Evolutionary conservation across 805 yeast genomes (phyloP), one percentile per base, ranked within the genome.

Genomic region (Lachancea meyersii): DNA sequence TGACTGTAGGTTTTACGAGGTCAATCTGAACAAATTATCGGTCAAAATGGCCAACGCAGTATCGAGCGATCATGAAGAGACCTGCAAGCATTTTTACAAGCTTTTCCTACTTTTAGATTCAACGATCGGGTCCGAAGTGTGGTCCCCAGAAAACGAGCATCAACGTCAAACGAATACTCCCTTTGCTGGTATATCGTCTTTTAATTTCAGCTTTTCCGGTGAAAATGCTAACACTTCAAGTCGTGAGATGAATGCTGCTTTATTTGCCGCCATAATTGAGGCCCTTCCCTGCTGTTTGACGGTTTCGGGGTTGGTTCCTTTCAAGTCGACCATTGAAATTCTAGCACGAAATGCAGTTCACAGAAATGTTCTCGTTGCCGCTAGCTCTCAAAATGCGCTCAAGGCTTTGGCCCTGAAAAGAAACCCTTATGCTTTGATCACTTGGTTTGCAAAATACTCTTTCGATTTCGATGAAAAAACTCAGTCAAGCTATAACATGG

Each of bases 381-480:
- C 67, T 14, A 82, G 88, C 24, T 76, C 93, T 1, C 68, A 78
- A 9, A 69, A 67, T 35, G 76, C 95, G 1, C 63, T 89, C 40
- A 80, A 76, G 46, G 70, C 73, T 19, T 60, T 91, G 19, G 87
- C 94, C 1, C 68, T 80, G 1, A 77, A 76, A 38, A 78, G 73
- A 46, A 82, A 83, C 48, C 83, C 95, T 0, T 77, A 81, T 36
- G 72, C 77, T 1, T 67, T 89, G 31, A 74, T 88, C 32, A 81
- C 86, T 1, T 74, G 79, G 19, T 87, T 81, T 67, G 86, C 95
- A 0, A 80, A 84, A 51, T 77, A 77, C 45, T 86, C 95, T 1
- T 86, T 89, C 61, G 80, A 79, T 50, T 77, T 85, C 47, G 86
- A 80, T 48, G 96, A 87, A 46, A 79, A 78, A 48, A 80, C 86